phyloP scores from a whole-genome alignment of 768 basidiomycete species.

The Kwoniella mangroviensis region DNA sequence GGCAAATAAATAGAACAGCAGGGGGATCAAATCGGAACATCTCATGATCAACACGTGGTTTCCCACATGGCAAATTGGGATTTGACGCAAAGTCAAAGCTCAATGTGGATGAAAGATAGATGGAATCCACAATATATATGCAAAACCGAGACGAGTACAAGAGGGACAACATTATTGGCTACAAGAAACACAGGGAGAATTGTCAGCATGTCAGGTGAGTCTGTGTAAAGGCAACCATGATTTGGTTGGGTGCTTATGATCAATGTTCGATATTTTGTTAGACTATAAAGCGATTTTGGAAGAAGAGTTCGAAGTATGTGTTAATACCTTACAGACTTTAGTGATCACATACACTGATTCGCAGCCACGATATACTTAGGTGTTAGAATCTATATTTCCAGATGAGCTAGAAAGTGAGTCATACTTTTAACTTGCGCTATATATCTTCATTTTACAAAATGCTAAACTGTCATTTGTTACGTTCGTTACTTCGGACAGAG shows the following conservation, averaged over 20 bases:
- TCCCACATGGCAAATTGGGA: background rate
- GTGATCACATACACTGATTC: slow-evolving; percentile 14
- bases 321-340: slow-evolving; percentile 23
- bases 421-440: no score
- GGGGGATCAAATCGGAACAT: no score
- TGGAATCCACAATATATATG: no score
- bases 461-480: background rate
- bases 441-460: no score
- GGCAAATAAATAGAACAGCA: slow-evolving; percentile 5
- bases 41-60: no score
- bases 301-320: slow-evolving; percentile 85
- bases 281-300: slow-evolving; percentile 62
- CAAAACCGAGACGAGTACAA: background rate
- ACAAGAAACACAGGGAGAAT: background rate
- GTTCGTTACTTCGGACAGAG: slow-evolving; percentile 64
- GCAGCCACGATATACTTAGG: slow-evolving; percentile 62
- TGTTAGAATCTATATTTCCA: slow-evolving; percentile 94
- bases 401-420: slow-evolving; percentile 88
- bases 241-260: background rate
- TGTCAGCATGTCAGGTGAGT: slow-evolving; percentile 12
- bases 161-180: background rate
- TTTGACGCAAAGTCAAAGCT: background rate
- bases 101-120: no score
- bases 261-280: slow-evolving; percentile 1
- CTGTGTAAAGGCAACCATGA: background rate